Percentiles rank a stretch among this genome's conserved stretches.
These are phyloP conservation scores for Colletotrichum sp. DNA, from an alignment of 2,329 filamentous ascomycete species.

Conservation along the genomic window DNA sequence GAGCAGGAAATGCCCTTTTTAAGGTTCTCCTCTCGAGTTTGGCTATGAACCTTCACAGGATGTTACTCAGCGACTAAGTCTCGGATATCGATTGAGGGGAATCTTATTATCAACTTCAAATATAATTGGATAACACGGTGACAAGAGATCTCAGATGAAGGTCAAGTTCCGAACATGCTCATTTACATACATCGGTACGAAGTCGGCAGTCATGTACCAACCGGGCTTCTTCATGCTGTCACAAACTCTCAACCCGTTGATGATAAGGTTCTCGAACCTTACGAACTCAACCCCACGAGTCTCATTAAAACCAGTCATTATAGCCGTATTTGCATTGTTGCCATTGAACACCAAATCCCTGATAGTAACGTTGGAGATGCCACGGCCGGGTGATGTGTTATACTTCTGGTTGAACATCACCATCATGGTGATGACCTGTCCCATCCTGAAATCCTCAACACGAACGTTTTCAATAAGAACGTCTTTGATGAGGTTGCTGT, in stretches of 20 bases:
- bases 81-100: fast-evolving
- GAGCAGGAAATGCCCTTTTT: not conserved
- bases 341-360: slow-evolving; percentile 25
- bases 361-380: slow-evolving; percentile 31
- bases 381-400: slow-evolving; percentile 34
- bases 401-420: slow-evolving; percentile 35
- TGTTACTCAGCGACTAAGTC: not conserved
- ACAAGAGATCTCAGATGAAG: not conserved
- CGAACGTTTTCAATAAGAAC: slow-evolving; percentile 29
- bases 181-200: slow-evolving; percentile 18
- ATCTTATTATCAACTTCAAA: not conserved
- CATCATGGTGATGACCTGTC: slow-evolving; percentile 34
- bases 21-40: not conserved
- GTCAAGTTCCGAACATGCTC: slow-evolving; percentile 23
- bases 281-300: slow-evolving; percentile 17
- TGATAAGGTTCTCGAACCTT: slow-evolving; percentile 27
- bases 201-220: slow-evolving; percentile 10
- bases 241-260: slow-evolving; percentile 26
- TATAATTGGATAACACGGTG: not conserved
- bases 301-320: slow-evolving; percentile 22
- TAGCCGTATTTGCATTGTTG: slow-evolving; percentile 19
- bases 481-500: slow-evolving; percentile 31
- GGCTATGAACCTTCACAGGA: not conserved
- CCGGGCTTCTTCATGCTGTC: slow-evolving; percentile 21
- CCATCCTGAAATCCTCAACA: slow-evolving; percentile 31